A percentile compares a stretch with the other conserved stretches of the same genome.
These are phyloP conservation scores for Chaetomium globosum DNA, from an alignment of 2,329 filamentous ascomycete genomes.

Conservation along the genomic window DNA sequence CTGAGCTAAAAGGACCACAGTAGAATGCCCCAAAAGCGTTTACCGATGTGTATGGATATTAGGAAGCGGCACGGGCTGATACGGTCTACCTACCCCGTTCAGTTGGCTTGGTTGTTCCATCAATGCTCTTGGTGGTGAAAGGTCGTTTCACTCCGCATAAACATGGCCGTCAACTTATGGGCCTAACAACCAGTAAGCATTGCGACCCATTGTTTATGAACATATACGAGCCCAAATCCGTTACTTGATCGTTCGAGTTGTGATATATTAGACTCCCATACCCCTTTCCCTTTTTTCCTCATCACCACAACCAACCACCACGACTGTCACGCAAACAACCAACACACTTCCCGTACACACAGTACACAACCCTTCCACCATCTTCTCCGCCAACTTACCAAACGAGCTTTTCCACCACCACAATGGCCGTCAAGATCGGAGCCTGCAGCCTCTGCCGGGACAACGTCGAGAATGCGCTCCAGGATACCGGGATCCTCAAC, in stretches of 20 bases:
- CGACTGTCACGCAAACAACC: not conserved
- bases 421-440: constrained; percentile 2
- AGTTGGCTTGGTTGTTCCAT: not conserved
- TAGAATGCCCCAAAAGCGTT: not conserved
- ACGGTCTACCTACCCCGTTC: not conserved
- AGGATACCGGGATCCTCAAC: not conserved
- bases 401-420: not conserved
- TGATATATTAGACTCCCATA: not conserved
- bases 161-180: not conserved
- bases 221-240: too few relatives aligned
- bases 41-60: not conserved
- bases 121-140: not conserved
- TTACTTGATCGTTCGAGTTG: not conserved
- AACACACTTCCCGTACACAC: not conserved
- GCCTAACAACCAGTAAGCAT: too few relatives aligned
- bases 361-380: too few relatives aligned
- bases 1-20: not conserved
- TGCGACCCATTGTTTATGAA: too few relatives aligned
- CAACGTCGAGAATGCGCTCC: not conserved
- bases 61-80: not conserved
- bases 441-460: constrained; percentile 7
- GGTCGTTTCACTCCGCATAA: not conserved
- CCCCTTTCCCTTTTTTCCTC: not conserved
- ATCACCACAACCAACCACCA: not conserved
- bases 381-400: not conserved